Percentiles rank a stretch among this genome's conserved stretches.
phyloP scores from a whole-genome alignment of 345 rosid species.

The Arabidopsis thaliana region DNA sequence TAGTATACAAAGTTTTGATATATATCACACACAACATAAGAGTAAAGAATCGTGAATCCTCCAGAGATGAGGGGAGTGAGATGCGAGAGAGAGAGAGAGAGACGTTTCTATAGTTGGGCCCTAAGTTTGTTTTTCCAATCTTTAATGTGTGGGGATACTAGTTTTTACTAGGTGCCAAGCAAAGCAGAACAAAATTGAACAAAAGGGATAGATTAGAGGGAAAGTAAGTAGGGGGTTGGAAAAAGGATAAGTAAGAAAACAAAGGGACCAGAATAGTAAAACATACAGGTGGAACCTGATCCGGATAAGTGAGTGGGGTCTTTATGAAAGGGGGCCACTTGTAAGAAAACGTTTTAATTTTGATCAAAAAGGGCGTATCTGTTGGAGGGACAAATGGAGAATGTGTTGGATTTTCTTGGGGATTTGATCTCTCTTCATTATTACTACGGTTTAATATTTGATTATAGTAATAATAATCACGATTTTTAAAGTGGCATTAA shows the following conservation, averaged over 20 bases:
- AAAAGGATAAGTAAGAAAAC: background rate
- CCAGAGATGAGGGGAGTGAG: slow-evolving; percentile 37
- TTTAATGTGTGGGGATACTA: slow-evolving; percentile 9
- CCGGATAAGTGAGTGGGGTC: slow-evolving; percentile 39
- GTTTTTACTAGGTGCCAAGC: slow-evolving; percentile 6
- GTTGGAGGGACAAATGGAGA: no score
- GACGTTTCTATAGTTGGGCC: slow-evolving; percentile 9
- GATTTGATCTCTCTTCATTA: no score
- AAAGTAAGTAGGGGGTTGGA: background rate
- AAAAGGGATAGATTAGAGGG: no score
- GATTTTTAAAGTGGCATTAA: no score
- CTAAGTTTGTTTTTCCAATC: background rate
- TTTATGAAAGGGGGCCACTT: background rate
- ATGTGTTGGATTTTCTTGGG: no score
- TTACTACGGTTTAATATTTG: no score
- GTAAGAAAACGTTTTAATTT: no score
- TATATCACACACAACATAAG: no score
- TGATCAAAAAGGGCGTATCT: no score
- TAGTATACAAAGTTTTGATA: no score
- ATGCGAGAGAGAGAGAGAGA: slow-evolving; percentile 5
- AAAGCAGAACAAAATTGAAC: background rate
- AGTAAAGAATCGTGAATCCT: background rate
- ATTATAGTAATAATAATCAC: no score
- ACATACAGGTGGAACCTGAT: slow-evolving; percentile 8
- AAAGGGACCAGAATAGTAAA: background rate